Conservation (phyloP, 345 rosid species). For the Sisymbrium irio region DNA sequence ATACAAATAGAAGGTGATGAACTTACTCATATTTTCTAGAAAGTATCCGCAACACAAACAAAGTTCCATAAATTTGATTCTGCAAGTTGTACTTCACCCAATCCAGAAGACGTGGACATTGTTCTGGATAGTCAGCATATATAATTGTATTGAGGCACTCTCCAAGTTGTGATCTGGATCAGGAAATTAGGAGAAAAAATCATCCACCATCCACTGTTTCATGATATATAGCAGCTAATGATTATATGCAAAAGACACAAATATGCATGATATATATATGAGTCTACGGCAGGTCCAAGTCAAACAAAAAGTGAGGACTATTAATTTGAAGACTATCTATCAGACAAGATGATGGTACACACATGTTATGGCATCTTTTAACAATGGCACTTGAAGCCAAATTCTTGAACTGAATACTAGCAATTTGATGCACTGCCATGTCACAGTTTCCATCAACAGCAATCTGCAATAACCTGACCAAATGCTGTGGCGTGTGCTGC, state of each 20-base stretch:
- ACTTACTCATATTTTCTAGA: slow-evolving; percentile 97
- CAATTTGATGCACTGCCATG: slow-evolving; percentile 88
- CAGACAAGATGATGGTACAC: neutral
- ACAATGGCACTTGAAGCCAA: slow-evolving; percentile 15
- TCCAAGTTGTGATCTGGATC: slow-evolving; percentile 84
- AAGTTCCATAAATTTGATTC: slow-evolving; percentile 87
- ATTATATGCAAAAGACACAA: neutral
- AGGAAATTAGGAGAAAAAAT: neutral
- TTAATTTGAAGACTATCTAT: neutral
- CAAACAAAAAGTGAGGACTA: neutral
- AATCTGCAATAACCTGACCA: slow-evolving; percentile 86
- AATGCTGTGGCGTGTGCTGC: slow-evolving; percentile 87
- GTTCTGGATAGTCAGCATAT: slow-evolving; percentile 97
- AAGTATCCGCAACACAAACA: slow-evolving; percentile 88
- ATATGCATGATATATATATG: no score
- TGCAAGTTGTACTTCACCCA: slow-evolving; percentile 93
- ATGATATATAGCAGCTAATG: neutral
- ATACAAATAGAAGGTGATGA: neutral
- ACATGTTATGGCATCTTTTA: neutral
- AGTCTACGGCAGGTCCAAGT: neutral
- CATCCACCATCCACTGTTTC: neutral
- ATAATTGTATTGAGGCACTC: slow-evolving; percentile 95
- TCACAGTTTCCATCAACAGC: slow-evolving; percentile 77
- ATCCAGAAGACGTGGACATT: slow-evolving; percentile 93
- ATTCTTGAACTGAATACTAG: slow-evolving; percentile 96